phyloP scores from a whole-genome alignment of 1,284 basidiomycete species.

The Clitocybe nebularis region DNA sequence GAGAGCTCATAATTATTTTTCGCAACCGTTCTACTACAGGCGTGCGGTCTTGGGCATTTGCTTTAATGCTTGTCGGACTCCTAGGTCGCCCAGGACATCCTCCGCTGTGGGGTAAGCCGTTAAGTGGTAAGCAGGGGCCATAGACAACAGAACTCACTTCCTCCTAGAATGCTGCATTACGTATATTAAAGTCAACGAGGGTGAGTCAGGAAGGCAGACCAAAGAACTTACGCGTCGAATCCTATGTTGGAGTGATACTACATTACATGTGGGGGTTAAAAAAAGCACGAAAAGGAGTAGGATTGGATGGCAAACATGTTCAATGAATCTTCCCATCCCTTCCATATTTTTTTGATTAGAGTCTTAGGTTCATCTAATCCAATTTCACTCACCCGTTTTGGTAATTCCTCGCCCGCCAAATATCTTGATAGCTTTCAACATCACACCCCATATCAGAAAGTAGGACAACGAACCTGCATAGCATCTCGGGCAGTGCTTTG shows the following conservation, averaged over 20 bases:
- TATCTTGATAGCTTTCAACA: conserved; percentile 32
- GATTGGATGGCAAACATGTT: conserved; percentile 40
- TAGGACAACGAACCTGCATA: conserved; percentile 34
- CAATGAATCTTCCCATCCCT: conserved; percentile 63
- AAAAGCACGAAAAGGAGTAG: conserved; percentile 1
- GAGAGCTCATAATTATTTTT: too few relatives aligned
- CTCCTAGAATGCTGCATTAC: conserved; percentile 39
- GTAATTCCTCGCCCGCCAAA: conserved; percentile 69
- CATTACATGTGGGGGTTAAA: background rate
- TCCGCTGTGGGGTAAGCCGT: conserved; percentile 26
- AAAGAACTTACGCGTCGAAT: conserved; percentile 44
- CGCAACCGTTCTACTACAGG: too few relatives aligned
- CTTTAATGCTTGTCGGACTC: conserved; percentile 50
- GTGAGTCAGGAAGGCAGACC: too few relatives aligned
- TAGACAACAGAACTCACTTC: conserved; percentile 24
- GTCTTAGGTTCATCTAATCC: background rate
- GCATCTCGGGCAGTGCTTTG: conserved; percentile 69
- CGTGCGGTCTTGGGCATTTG: conserved; percentile 45
- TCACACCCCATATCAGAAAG: background rate
- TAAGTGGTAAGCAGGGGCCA: conserved; percentile 19
- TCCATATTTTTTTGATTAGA: background rate
- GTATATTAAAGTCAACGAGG: too few relatives aligned
- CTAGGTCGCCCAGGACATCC: conserved; percentile 53
- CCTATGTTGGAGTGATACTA: conserved; percentile 58
- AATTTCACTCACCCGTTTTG: conserved; percentile 34